Evolutionary conservation across 2,329 filamentous ascomycete genomes (phyloP).

Genomic region (Nannizzia gypsea): DNA sequence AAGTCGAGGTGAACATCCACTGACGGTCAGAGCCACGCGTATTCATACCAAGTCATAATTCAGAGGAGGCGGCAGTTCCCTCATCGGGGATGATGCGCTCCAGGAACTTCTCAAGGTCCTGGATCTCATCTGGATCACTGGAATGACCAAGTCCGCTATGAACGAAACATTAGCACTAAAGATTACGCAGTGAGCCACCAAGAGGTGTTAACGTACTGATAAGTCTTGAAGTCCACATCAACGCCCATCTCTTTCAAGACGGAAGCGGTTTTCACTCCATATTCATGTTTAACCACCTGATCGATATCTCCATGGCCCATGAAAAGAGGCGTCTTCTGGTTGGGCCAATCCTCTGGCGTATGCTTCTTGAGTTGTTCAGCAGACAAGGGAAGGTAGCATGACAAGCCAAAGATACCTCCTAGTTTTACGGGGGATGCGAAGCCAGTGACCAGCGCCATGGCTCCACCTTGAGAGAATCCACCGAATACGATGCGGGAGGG

Average conservation of each 20-base stretch:
- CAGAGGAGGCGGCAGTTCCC: slow-evolving; percentile 20
- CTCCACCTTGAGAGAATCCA: slow-evolving; percentile 60
- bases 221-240: slow-evolving; percentile 63
- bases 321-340: slow-evolving; percentile 70
- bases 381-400: slow-evolving; percentile 65
- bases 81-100: slow-evolving; percentile 41
- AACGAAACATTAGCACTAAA: background rate
- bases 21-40: background rate
- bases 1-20: slow-evolving; percentile 6
- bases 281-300: slow-evolving; percentile 55
- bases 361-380: slow-evolving; percentile 47
- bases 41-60: slow-evolving; percentile 7
- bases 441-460: slow-evolving; percentile 71
- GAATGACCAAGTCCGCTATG: slow-evolving; percentile 59
- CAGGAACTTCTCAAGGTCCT: slow-evolving; percentile 62
- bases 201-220: slow-evolving; percentile 44
- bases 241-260: slow-evolving; percentile 57
- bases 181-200: background rate
- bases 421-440: slow-evolving; percentile 63
- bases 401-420: slow-evolving; percentile 78
- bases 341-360: slow-evolving; percentile 44
- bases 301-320: slow-evolving; percentile 81
- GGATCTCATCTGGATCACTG: slow-evolving; percentile 64
- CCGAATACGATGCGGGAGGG: slow-evolving; percentile 71
- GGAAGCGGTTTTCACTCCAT: slow-evolving; percentile 57